A percentile compares a stretch with the other conserved stretches of the same genome.
phyloP scores from a whole-genome alignment of 176 grass and related monocot species.

The Paspalum notatum region DNA sequence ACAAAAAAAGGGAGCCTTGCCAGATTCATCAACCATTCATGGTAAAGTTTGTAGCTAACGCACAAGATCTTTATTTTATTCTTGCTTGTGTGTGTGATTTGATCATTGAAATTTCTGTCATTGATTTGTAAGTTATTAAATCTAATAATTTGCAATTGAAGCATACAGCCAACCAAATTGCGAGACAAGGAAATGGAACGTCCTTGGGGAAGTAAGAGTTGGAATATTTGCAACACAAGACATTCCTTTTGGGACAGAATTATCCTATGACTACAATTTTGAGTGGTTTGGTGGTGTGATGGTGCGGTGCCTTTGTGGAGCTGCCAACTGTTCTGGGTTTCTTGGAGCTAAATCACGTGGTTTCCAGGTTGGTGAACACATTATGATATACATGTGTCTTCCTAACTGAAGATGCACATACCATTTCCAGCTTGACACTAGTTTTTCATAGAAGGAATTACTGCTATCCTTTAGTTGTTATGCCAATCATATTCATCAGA shows the following conservation, averaged over 20 bases:
- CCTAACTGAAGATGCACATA: conserved; percentile 12
- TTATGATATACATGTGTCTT: conserved; percentile 3
- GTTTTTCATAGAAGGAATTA: not conserved
- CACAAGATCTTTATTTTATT: conserved; percentile 3
- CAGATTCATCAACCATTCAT: conserved; percentile 96
- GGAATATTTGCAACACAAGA: conserved; percentile 96
- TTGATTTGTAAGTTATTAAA: conserved; percentile 21
- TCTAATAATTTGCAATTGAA: conserved; percentile 45
- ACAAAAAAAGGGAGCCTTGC: conserved; percentile 96
- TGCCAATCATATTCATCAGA: not conserved
- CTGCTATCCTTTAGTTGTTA: not conserved
- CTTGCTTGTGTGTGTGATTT: not conserved
- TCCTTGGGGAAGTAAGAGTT: conserved; percentile 92
- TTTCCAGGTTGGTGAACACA: conserved; percentile 71
- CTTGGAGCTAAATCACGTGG: conserved; percentile 98
- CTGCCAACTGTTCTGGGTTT: conserved; percentile 86
- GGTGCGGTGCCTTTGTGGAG: conserved; percentile 92
- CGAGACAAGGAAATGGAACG: conserved; percentile 95
- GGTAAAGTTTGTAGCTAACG: conserved; percentile 47
- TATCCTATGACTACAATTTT: conserved; percentile 98
- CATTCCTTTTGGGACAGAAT: conserved; percentile 73
- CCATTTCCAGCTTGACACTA: conserved; percentile 20
- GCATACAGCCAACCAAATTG: conserved; percentile 90
- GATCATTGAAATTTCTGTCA: not conserved
- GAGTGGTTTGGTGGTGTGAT: conserved; percentile 95